phyloP scores from a whole-genome alignment of 140 eudicot genomes.

The Cichorium intybus region DNA sequence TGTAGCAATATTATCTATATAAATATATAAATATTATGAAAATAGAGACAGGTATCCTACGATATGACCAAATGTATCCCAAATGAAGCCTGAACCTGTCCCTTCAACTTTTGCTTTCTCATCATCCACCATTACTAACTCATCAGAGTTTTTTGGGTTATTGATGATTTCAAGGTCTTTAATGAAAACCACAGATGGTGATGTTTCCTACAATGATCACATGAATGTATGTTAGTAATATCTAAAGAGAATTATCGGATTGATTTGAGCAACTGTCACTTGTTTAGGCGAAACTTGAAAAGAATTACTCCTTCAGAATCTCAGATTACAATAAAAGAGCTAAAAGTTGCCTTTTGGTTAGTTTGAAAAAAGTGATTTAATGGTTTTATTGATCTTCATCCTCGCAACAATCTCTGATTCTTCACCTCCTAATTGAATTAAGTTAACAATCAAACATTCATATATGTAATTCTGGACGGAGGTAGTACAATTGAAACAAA shows the following conservation, averaged over 20 bases:
- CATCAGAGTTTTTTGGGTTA: conserved; percentile 47
- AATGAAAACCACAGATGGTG: conserved; percentile 89
- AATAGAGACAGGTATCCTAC: conserved; percentile 44
- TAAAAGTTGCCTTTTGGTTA: no score
- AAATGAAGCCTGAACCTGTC: conserved; percentile 97
- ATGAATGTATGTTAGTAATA: conserved; percentile 9
- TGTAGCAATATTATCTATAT: no score
- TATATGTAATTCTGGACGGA: neutral
- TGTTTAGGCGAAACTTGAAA: no score
- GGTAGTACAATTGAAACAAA: neutral
- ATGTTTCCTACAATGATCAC: conserved; percentile 55
- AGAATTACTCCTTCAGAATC: no score
- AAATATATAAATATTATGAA: no score
- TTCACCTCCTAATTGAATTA: no score
- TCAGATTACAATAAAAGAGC: no score
- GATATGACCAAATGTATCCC: conserved; percentile 98
- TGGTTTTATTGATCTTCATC: no score
- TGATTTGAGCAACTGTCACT: neutral
- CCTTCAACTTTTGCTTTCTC: conserved; percentile 78
- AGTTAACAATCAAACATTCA: neutral
- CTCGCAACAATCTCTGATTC: no score
- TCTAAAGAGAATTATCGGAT: neutral
- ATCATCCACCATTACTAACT: conserved; percentile 49
- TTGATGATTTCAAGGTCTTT: conserved; percentile 63
- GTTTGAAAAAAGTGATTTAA: no score